These are phyloP conservation scores for Phaffia australis DNA, from an alignment of 768 basidiomycete species.

Conservation along the genomic window DNA sequence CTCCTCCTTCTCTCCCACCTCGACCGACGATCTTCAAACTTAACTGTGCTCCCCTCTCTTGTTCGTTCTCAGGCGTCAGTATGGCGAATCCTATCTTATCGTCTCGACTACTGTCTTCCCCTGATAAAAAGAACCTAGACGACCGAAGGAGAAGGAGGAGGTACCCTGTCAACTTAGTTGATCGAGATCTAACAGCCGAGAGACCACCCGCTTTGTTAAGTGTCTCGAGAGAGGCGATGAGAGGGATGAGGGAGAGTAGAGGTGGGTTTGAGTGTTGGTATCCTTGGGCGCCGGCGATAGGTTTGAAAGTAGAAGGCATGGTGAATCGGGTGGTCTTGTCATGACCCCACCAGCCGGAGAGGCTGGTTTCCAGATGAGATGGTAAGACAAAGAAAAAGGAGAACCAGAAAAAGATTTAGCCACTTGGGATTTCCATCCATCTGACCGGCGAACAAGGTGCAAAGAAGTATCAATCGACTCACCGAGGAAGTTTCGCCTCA, in stretches of 20 bases:
- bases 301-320: conserved; percentile 74
- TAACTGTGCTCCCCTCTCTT: conserved; percentile 17
- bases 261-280: conserved; percentile 95
- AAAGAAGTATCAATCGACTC: background rate
- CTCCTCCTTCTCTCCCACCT: conserved; percentile 53
- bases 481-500: conserved; percentile 34
- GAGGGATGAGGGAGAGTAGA: conserved; percentile 62
- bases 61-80: conserved; percentile 54
- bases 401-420: conserved; percentile 5
- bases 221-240: conserved; percentile 70
- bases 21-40: conserved; percentile 48
- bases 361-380: conserved; percentile 44
- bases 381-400: conserved; percentile 24
- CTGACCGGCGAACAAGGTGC: background rate
- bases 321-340: conserved; percentile 72
- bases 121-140: conserved; percentile 55
- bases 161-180: conserved; percentile 55
- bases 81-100: conserved; percentile 59
- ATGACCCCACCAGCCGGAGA: conserved; percentile 98
- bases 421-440: background rate
- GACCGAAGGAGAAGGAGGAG: conserved; percentile 55
- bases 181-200: conserved; percentile 55
- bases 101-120: conserved; percentile 32
- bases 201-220: conserved; percentile 73
- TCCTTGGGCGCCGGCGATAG: conserved; percentile 81